These are phyloP conservation scores for Cryptococcus sp. DNA, from an alignment of 1,284 basidiomycete species.

Conservation along the genomic window DNA sequence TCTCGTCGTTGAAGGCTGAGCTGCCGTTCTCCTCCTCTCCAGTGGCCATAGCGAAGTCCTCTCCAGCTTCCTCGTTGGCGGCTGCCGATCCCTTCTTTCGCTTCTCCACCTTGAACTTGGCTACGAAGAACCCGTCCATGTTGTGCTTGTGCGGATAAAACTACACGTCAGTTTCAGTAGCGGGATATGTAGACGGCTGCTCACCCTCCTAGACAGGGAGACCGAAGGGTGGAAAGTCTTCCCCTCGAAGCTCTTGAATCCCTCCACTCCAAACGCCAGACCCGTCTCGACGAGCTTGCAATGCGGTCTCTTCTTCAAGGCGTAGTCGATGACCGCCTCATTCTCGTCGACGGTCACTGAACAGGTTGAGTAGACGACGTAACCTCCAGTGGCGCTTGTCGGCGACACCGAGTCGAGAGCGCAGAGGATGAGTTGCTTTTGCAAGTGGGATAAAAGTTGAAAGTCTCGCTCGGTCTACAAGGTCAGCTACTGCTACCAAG, in stretches of 20 bases:
- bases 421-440: slow-evolving; percentile 97
- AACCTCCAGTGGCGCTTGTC: slow-evolving; percentile 84
- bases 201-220: slow-evolving; percentile 65
- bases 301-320: slow-evolving; percentile 93
- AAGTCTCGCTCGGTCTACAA: slow-evolving; percentile 90
- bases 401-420: slow-evolving; percentile 94
- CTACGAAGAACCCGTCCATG: slow-evolving; percentile 97
- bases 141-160: slow-evolving; percentile 49
- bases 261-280: slow-evolving; percentile 86
- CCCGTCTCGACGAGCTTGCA: slow-evolving; percentile 90
- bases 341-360: slow-evolving; percentile 98
- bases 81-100: slow-evolving; percentile 54
- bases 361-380: slow-evolving; percentile 96
- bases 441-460: slow-evolving; percentile 86
- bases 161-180: slow-evolving; percentile 9
- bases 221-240: slow-evolving; percentile 79
- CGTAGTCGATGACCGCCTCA: slow-evolving; percentile 97
- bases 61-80: slow-evolving; percentile 33
- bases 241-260: slow-evolving; percentile 83
- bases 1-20: slow-evolving; percentile 43
- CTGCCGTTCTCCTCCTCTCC: slow-evolving; percentile 23
- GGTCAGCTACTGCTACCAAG: slow-evolving; percentile 4
- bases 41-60: slow-evolving; percentile 45
- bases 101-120: slow-evolving; percentile 91
- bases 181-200: slow-evolving; percentile 2